Evolutionary conservation across 345 rosid genomes (phyloP), one percentile per base, ranked within the genome.

Genomic region (Pugionium dolabratum): DNA sequence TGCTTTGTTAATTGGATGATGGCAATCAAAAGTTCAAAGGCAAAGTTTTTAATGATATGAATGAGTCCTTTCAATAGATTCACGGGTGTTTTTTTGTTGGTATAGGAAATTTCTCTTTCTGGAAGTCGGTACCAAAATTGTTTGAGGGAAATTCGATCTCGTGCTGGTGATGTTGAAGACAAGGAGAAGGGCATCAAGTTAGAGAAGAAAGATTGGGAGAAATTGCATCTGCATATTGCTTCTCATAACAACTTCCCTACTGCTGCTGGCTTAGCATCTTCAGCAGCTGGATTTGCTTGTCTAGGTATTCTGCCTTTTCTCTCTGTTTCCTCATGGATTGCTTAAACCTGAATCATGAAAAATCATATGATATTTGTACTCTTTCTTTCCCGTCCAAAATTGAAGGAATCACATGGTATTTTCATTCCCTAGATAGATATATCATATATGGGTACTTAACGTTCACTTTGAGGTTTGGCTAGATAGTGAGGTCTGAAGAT

Each of bases 261-360:
- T 33, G 99, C 97, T 58, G 99, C 97, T 77, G 99, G 99, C 25
- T 79, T 94, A 81, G 99, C 99, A 75, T 94, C 99, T 76, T 94
- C 99, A 32, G 99, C 99, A 0, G 96, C 99, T 70, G 99, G 99
- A 34, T 82, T 94, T 73, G 97, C 99, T 61, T 94, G 99, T 79
- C 86, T 94, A 53, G 99, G 99, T 91, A 82, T 69, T 47, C 4
- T 4, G 1, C 37, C 4, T 5, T 32, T 54, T 52, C 25, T 44
- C 5, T 58, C 8, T 64, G 7, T 52, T 64, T 64, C 32, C 39
- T 30, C 2, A 7, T 66, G 32, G 39, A 2, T 56, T 35, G 41
- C 26, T 37, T 46, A 28, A 53, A 29, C 45, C 18, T 45, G 55
- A 45, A 6, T 5, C 40, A 42, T 30, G 30, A 18, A 33, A 11